phyloP scores from a whole-genome alignment of 139 green algal species.

The Chlorella sp. region DNA sequence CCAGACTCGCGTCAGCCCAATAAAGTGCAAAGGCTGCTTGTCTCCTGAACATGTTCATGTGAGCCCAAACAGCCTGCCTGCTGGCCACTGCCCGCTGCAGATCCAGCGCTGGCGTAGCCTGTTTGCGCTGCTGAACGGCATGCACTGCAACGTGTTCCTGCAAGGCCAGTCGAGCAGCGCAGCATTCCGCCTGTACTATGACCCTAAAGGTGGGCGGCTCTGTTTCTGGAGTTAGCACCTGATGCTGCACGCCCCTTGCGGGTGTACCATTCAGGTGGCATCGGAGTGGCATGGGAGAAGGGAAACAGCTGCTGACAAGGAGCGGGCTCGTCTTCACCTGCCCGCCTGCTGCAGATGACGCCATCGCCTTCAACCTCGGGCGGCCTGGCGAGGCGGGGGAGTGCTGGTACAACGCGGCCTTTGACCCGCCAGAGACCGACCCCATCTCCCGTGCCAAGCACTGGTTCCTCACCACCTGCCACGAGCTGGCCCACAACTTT shows the following conservation, averaged over 20 bases:
- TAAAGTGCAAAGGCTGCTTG: no score
- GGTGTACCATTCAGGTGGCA: no score
- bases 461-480: background rate
- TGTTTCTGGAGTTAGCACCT: no score
- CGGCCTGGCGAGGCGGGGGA: background rate
- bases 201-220: background rate
- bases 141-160: background rate
- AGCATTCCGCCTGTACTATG: background rate
- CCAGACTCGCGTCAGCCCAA: no score
- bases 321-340: no score
- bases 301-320: no score
- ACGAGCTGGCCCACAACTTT: slow-evolving; percentile 4
- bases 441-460: background rate
- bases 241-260: no score
- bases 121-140: background rate
- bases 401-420: background rate
- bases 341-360: background rate
- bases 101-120: background rate
- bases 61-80: no score
- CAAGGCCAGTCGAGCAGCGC: background rate
- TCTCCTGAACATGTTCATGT: no score
- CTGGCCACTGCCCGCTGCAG: background rate
- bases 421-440: background rate
- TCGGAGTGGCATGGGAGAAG: no score
- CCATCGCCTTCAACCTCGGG: background rate